Base-by-base conservation (phyloP, 495 filamentous ascomycete species). In the Penicillium salamii region DNA sequence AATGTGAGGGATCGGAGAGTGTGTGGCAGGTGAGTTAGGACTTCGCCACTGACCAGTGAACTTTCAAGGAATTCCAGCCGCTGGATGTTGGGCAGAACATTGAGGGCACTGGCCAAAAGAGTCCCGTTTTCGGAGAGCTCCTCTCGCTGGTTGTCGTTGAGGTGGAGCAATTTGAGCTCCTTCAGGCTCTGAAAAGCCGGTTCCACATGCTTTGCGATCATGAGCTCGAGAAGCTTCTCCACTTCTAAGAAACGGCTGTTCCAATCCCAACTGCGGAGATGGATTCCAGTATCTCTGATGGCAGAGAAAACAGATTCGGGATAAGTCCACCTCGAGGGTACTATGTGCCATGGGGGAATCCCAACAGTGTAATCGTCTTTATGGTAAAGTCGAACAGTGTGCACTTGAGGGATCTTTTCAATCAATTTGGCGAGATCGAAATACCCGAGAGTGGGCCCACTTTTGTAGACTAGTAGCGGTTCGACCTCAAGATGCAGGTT, bases 231-330 rank as follows among this genome's bases (percentile, higher is more conserved):
- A 32, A 78, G 60, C 23, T 70, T 53, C n/a, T 62, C 62, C 1
- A 72, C 67, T 7, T 78, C 73, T 51, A 78, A 74, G 37, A 87
- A 72, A n/a, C 83, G 78, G 28, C 78, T 67, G 55, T 87, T 91
- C 90, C 91, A 95, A 26, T 82, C 82, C 87, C 88, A 96, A 44
- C 76, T 82, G 24, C 69, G 73, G 23, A 95, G 78, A 29, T 61
- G 61, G 9, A 76, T 65, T 6, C 71, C 67, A 29, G 60, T 68
- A 17, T 69, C 45, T 6, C 69, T 62, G 24, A 90, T 68, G 1
- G 78, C 71, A 0, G 76, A 55, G 49, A 91, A 83, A 0, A 95
- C 56, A 1, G 63, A 50, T 4, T 76, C 61, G 24, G 85, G 79
- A 57, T 89, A 90, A 12, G 55, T 66, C 82, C 84, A 91, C 56